Evolutionary conservation across 768 basidiomycete genomes (phyloP).

Genomic region (Phanerodontia chrysosporium): DNA sequence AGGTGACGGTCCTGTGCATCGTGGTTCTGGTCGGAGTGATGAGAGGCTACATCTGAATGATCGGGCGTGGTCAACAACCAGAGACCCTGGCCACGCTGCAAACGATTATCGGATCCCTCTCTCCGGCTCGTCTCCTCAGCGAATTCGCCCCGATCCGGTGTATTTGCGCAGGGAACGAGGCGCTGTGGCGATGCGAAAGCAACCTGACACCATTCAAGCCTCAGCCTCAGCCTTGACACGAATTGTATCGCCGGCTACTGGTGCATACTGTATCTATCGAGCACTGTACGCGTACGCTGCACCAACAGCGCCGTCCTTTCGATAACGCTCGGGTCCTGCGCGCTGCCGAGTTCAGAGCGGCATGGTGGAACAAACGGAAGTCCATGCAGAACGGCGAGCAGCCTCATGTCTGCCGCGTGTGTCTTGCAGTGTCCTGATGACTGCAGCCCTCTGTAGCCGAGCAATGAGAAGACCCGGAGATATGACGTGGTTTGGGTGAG

Average conservation of each 20-base stretch:
- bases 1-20: neutral
- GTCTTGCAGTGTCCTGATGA: neutral
- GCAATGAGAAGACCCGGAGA: neutral
- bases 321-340: neutral
- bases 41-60: slow-evolving; percentile 3
- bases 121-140: neutral
- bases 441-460: neutral
- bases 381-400: neutral
- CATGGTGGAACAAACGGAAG: neutral
- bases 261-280: too few species aligned
- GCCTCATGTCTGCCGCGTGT: slow-evolving; percentile 1
- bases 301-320: neutral
- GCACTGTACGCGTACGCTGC: too few species aligned
- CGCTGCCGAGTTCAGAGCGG: too few species aligned
- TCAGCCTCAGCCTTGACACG: neutral
- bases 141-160: neutral
- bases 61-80: slow-evolving; percentile 1
- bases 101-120: slow-evolving; percentile 8
- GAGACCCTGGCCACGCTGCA: slow-evolving; percentile 11
- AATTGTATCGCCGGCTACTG: too few species aligned
- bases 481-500: neutral
- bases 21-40: slow-evolving; percentile 1
- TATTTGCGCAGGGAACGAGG: neutral
- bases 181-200: slow-evolving; percentile 1
- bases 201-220: neutral